Base-by-base conservation (phyloP, 2,329 filamentous ascomycete species). In the Arthrobotrys entomopaga region DNA sequence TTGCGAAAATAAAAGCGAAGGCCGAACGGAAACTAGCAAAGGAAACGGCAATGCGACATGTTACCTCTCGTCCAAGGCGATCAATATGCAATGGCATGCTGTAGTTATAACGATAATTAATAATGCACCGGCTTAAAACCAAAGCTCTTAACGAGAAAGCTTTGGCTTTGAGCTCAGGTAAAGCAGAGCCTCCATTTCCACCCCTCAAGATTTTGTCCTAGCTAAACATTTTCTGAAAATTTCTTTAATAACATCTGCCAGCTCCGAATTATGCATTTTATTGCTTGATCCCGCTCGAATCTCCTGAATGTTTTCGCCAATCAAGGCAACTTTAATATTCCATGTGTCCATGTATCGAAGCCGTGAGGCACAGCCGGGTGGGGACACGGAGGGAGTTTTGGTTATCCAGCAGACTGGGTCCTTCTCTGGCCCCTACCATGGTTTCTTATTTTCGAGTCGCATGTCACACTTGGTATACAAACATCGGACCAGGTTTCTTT, bases 391-490 rank as follows among this genome's bases (percentile, higher is more conserved):
- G 49, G 40, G 19, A 56, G 48, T 48, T 22, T 50, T 56, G 43
- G 16, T 61, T 34, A n/a, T 61, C 65, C 58, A 58, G 57, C 65
- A 40, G 42, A 48, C 65, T 61, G 65, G 65, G 52, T 58, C 65
- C 24, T 58, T 63, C 43, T 52, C 46, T 40, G 16, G 53, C 20
- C 34, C 59, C 59, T 53, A 54, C 5, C 15, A 22, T 40, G 11
- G 22, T 73, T 67, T 74, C 46, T 67, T 67, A 66, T 66, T 74
- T 24, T 29, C 3, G 11, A 19, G n/a, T 19, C 16, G 67, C 57
- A 67, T 67, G 63, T 67, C 70, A 67, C 70, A 42, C 50, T 63
- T 43, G 70, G 70, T 74, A 74, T 53, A 63, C 67, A 1, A 74
- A 74, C 63, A 59, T 15, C 2, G 42, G 16, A 46, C 67, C 67